Conservation (phyloP, 2,329 filamentous ascomycete species). For the Ophiostoma triangulosporum region DNA sequence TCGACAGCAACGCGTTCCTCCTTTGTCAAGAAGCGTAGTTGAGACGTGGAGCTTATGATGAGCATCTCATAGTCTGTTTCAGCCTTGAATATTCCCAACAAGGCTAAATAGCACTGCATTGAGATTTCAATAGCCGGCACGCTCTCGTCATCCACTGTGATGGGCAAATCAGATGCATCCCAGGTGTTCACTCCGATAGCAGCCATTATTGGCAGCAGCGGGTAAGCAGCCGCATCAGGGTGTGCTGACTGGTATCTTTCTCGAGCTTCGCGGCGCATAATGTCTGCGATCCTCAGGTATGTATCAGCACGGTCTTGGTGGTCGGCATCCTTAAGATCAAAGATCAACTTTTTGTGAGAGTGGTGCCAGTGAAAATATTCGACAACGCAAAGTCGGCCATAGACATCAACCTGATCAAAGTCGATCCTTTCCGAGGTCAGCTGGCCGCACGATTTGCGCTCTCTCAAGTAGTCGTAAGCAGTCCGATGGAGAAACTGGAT, state of each 20-base stretch:
- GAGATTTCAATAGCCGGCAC: not conserved
- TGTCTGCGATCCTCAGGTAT: not conserved
- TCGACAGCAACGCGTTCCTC: too few species aligned
- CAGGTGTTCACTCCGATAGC: not conserved
- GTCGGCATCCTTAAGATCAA: too few species aligned
- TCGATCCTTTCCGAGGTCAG: not conserved
- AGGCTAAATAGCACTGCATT: not conserved
- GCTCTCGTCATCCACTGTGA: not conserved
- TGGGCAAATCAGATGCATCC: not conserved
- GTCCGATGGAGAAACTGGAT: not conserved
- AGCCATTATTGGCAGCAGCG: not conserved
- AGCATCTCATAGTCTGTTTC: too few species aligned
- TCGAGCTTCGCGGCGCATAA: not conserved
- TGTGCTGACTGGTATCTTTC: not conserved
- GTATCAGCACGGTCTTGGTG: not conserved
- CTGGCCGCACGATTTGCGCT: not conserved
- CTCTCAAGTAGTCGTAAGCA: not conserved
- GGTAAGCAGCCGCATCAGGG: not conserved
- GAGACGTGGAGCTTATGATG: too few species aligned
- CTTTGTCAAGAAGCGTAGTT: too few species aligned
- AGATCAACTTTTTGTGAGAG: too few species aligned
- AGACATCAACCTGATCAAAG: not conserved
- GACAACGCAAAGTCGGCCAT: not conserved
- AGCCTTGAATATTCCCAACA: too few species aligned
- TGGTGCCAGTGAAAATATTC: rapidly evolving